Conservation (phyloP, 305 asterid species). For the Fraxinus albicans region DNA sequence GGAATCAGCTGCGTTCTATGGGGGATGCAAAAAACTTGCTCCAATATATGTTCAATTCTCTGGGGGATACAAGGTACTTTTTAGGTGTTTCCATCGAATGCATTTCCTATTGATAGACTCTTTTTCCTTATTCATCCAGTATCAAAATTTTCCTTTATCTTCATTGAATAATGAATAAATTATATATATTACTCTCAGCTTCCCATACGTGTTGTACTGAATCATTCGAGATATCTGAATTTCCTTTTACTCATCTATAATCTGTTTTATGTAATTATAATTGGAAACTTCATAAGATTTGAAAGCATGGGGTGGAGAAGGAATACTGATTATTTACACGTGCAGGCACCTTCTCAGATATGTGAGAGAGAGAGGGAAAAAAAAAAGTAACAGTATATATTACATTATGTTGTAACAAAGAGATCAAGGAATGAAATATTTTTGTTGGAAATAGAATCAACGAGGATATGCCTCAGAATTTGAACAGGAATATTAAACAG, state of each 20-base stretch:
- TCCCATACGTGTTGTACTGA: not conserved
- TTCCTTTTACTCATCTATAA: not conserved
- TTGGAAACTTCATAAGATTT: not conserved
- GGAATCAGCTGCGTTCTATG: slow-evolving; percentile 97
- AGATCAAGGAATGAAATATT: not conserved
- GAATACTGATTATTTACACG: not conserved
- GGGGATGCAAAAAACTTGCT: slow-evolving; percentile 87
- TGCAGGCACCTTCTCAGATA: not conserved
- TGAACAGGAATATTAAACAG: not conserved
- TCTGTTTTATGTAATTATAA: not conserved
- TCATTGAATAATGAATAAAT: not conserved
- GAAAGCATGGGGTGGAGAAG: not conserved
- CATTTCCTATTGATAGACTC: not conserved
- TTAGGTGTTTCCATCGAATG: not conserved
- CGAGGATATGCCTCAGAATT: not conserved
- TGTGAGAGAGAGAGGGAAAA: no score
- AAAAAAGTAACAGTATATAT: not conserved
- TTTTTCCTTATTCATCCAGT: not conserved
- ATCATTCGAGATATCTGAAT: not conserved
- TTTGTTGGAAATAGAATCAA: not conserved
- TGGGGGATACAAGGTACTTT: slow-evolving; percentile 76
- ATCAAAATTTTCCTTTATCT: not conserved
- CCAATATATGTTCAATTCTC: slow-evolving; percentile 80
- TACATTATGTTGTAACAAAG: not conserved
- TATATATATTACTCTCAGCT: not conserved